Percentiles rank a stretch among this genome's conserved stretches.
Conservation (phyloP, 768 basidiomycete species). For the Boletus rubescentipes region DNA sequence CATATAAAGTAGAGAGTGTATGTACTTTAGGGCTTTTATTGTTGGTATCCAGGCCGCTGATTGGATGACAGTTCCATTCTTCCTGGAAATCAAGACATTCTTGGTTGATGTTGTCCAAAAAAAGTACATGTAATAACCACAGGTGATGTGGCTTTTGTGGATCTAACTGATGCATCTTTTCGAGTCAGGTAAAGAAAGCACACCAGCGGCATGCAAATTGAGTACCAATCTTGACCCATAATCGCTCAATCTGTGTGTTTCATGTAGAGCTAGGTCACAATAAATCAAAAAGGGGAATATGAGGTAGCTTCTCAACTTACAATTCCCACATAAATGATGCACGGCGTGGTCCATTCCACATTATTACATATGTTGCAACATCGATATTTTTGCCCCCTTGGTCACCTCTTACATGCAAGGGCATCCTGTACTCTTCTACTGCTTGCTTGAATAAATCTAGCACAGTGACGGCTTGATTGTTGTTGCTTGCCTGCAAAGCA, state of each 20-base stretch:
- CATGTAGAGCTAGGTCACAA: slow-evolving; percentile 39
- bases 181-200: slow-evolving; percentile 41
- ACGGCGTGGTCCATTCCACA: not conserved
- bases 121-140: too few species aligned
- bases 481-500: not conserved
- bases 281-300: not conserved
- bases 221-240: not conserved
- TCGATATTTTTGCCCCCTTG: not conserved
- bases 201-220: slow-evolving; percentile 31
- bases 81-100: too few species aligned
- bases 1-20: too few species aligned
- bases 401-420: not conserved
- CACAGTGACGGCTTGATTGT: not conserved
- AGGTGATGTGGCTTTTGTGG: too few species aligned
- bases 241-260: slow-evolving; percentile 30
- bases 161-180: slow-evolving; percentile 1
- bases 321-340: not conserved
- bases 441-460: not conserved
- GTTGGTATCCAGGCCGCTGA: too few species aligned
- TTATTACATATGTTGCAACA: not conserved
- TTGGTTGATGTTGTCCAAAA: too few species aligned
- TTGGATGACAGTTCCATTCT: too few species aligned
- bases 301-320: too few species aligned
- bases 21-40: too few species aligned
- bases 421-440: not conserved